Base-by-base conservation (phyloP, 2,329 filamentous ascomycete species). In the Berkeleyomyces rouxiae region DNA sequence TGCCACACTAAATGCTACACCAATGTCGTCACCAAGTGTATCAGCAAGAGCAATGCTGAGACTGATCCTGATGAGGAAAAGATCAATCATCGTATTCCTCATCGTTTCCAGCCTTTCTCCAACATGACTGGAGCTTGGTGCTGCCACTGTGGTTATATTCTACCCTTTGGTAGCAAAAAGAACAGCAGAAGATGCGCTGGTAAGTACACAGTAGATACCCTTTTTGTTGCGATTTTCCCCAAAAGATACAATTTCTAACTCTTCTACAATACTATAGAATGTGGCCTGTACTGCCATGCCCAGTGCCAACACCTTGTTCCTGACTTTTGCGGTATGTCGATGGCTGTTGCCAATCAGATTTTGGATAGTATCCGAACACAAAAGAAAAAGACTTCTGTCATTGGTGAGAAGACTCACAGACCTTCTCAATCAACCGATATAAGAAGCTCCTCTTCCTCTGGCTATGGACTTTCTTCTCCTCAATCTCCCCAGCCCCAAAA, bases 61-160 rank as follows among this genome's bases (percentile, higher is more conserved):
- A 95, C 90, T 4, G 93, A 99, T 72, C 92, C 93, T 31, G 93
- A 99, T 74, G 93, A 99, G 75, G 93, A 96, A 75, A 99, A 97
- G 79, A 95, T 99, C 82, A 99, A 99, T 72, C 93, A 99, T 73
- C 88, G 93, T 67, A 99, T 99, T 71, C 93, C 93, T 7, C 93
- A 99, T 81, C 86, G 93, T 61, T 99, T 97, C 78, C 85, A 92
- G 70, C 84, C 87, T n/a, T 99, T 95, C 72, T 90, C 90, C 67
- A 99, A 99, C 70, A 88, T 99, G 75, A 93, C 91, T 13, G 93
- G 93, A 68, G 99, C 97, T 72, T 99, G 93, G 93, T 99, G 93
- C 75, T 99, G 93, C 71, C 93, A 99, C 74, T 99, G 93, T 72
- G 93, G 93, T 69, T 97, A 96, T 71, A 87, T 99, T 68, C 76